Evolutionary conservation across 139 green algal genomes (phyloP).

Genomic region (Dunaliella primolecta): DNA sequence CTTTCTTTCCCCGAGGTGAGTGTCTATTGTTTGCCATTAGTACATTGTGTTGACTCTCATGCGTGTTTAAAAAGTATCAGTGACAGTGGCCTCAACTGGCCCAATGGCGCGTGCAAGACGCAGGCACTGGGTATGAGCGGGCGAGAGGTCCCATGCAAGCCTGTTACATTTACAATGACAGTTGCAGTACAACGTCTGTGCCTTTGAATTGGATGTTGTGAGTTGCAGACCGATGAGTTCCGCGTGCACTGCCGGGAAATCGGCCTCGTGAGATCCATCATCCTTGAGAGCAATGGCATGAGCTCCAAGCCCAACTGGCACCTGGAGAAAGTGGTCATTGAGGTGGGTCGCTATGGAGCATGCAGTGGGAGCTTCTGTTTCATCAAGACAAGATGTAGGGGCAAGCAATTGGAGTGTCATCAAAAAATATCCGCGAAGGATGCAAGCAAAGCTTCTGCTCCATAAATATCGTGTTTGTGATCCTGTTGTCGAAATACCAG

Average conservation of each 20-base stretch:
- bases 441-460: too few relatives aligned
- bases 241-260: slow-evolving; percentile 26
- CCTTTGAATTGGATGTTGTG: not conserved
- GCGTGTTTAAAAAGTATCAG: not conserved
- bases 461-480: too few relatives aligned
- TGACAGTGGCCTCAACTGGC: too few relatives aligned
- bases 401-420: too few relatives aligned
- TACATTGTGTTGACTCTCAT: not conserved
- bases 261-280: slow-evolving; percentile 27
- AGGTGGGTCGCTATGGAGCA: slow-evolving; percentile 8
- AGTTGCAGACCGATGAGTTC: slow-evolving; percentile 33
- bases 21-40: not conserved
- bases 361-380: not conserved
- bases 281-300: slow-evolving; percentile 33
- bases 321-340: slow-evolving; percentile 28
- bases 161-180: too few relatives aligned
- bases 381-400: not conserved
- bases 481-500: too few relatives aligned
- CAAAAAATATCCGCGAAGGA: too few relatives aligned
- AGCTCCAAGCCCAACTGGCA: slow-evolving; percentile 45
- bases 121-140: too few relatives aligned
- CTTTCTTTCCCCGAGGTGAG: not conserved
- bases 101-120: too few relatives aligned
- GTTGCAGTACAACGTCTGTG: too few relatives aligned
- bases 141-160: too few relatives aligned